Percentiles rank a stretch among this genome's conserved stretches.
These are phyloP conservation scores for Chloropicon primus DNA, from an alignment of 139 green algal species.

Conservation along the genomic window DNA sequence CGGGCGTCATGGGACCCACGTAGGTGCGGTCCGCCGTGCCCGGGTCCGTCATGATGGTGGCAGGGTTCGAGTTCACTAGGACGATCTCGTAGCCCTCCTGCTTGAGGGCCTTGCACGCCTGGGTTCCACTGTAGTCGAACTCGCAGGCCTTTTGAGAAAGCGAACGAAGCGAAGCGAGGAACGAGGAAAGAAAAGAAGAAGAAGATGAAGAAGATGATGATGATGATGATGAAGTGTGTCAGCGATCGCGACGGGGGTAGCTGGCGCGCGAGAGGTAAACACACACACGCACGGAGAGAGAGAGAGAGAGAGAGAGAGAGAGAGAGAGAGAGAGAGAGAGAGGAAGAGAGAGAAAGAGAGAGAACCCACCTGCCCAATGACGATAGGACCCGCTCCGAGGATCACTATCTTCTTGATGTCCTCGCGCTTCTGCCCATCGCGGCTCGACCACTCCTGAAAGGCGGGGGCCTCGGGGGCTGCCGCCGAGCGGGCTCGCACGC, in stretches of 20 bases:
- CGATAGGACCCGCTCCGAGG: conserved; percentile 89
- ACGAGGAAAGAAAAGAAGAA: background rate
- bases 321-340: background rate
- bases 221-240: background rate
- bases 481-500: too few species aligned
- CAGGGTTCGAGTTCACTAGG: conserved; percentile 97
- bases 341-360: background rate
- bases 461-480: background rate
- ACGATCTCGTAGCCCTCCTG: conserved; percentile 90
- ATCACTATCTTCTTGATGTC: conserved; percentile 83
- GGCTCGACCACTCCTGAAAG: background rate
- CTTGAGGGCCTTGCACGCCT: conserved; percentile 97
- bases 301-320: too few species aligned
- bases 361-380: conserved; percentile 83
- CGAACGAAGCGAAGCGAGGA: background rate
- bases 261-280: too few species aligned
- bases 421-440: conserved; percentile 24
- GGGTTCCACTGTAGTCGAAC: conserved; percentile 98
- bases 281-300: too few species aligned
- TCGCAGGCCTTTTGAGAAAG: conserved; percentile 71
- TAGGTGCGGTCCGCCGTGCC: conserved; percentile 93
- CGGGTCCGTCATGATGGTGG: conserved; percentile 99
- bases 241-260: background rate
- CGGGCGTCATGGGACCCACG: conserved; percentile 87
- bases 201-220: background rate